Percentiles rank a stretch among this genome's conserved stretches.
Conservation (phyloP, 2,329 filamentous ascomycete genomes). For the Dactylellina drechsleri region DNA sequence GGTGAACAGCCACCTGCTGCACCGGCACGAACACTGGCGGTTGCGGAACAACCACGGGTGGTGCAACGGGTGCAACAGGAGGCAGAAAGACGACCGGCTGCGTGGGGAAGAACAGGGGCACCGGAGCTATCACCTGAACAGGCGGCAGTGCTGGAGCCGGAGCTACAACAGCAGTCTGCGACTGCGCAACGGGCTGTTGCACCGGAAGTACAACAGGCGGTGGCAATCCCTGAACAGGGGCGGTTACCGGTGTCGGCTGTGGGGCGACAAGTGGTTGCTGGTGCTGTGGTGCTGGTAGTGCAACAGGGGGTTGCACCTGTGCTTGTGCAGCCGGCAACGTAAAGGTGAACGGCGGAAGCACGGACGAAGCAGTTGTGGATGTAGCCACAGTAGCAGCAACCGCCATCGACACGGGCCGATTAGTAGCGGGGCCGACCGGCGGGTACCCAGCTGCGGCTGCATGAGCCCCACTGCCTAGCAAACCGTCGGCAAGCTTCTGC, state of each 20-base stretch:
- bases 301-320: background rate
- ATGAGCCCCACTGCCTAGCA: background rate
- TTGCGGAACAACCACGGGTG: background rate
- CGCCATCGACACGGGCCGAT: background rate
- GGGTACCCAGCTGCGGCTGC: background rate
- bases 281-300: background rate
- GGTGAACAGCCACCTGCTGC: background rate
- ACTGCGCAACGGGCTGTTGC: background rate
- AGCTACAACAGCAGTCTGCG: background rate
- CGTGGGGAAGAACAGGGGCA: background rate
- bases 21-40: background rate
- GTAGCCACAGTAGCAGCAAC: background rate
- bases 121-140: background rate
- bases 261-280: too few species aligned
- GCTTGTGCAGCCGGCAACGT: background rate
- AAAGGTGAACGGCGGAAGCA: too few species aligned
- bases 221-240: background rate
- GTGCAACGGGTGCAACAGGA: background rate
- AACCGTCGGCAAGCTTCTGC: too few species aligned
- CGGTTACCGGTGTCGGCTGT: too few species aligned
- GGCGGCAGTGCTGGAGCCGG: slow-evolving; percentile 1
- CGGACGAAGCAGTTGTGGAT: background rate
- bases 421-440: too few species aligned
- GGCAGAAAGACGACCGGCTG: background rate
- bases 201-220: background rate